These are phyloP conservation scores for Pythium vanterpoolii DNA, from an alignment of 352 stramenopile species.

Conservation along the genomic window DNA sequence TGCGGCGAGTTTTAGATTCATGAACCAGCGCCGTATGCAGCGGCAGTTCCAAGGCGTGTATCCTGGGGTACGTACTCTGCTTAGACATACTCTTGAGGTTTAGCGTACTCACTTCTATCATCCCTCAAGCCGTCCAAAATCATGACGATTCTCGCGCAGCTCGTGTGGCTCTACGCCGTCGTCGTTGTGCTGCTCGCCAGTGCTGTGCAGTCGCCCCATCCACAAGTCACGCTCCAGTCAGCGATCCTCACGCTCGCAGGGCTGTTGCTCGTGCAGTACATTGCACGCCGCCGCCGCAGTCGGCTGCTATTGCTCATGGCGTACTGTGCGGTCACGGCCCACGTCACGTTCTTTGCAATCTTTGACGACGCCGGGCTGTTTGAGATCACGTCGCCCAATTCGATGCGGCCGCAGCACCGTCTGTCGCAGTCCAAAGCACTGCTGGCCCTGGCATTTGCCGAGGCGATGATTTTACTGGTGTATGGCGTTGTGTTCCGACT, in stretches of 20 bases:
- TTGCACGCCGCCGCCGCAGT: neutral
- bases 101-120: neutral
- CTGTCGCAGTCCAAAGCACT: neutral
- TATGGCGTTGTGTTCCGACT: conserved; percentile 40
- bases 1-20: conserved; percentile 24
- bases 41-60: conserved; percentile 36
- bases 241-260: neutral
- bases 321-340: neutral
- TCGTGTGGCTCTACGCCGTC: conserved; percentile 17
- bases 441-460: conserved; percentile 22
- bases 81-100: neutral
- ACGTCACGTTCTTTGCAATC: conserved; percentile 1
- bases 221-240: conserved; percentile 2
- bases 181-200: conserved; percentile 7
- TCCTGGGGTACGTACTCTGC: conserved; percentile 2
- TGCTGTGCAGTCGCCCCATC: neutral
- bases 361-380: conserved; percentile 22
- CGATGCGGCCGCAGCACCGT: neutral
- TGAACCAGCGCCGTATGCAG: conserved; percentile 32
- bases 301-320: neutral
- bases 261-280: neutral
- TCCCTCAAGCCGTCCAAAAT: conserved; percentile 11
- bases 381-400: conserved; percentile 5
- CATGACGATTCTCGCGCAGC: conserved; percentile 7
- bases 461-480: conserved; percentile 27